Conservation (phyloP, 495 filamentous ascomycete species). For the Penicillium canescens region DNA sequence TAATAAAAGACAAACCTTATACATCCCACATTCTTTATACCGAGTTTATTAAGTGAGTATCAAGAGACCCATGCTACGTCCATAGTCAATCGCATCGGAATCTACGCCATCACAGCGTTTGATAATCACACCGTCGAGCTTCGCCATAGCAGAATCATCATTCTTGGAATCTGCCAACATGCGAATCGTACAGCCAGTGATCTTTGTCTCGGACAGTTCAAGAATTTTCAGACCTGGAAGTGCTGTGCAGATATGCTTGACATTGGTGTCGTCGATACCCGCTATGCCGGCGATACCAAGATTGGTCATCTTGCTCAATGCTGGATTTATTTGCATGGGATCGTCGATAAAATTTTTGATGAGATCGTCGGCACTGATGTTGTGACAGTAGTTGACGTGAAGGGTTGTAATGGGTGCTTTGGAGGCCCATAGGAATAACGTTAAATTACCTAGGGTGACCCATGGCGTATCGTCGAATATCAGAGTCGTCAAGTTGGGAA, state of each 20-base stretch:
- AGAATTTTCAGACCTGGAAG: constrained; percentile 31
- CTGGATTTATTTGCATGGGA: neutral
- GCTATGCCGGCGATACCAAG: constrained; percentile 29
- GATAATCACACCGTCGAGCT: constrained; percentile 27
- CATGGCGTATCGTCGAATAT: constrained; percentile 31
- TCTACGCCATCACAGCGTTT: constrained; percentile 36
- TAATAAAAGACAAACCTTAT: too few relatives aligned
- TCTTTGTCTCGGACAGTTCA: constrained; percentile 34
- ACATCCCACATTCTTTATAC: too few relatives aligned
- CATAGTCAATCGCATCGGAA: constrained; percentile 40
- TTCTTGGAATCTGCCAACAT: constrained; percentile 26
- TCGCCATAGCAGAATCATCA: constrained; percentile 3
- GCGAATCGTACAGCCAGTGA: constrained; percentile 39
- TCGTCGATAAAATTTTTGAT: constrained; percentile 5
- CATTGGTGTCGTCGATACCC: constrained; percentile 21
- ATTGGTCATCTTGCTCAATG: constrained; percentile 22
- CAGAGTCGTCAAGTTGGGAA: constrained; percentile 35
- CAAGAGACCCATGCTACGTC: constrained; percentile 31
- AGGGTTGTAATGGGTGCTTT: constrained; percentile 29
- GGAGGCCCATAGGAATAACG: constrained; percentile 16
- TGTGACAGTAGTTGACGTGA: constrained; percentile 30
- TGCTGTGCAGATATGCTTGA: constrained; percentile 11
- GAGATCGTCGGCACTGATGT: constrained; percentile 10
- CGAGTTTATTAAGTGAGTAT: constrained; percentile 18
- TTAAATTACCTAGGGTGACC: constrained; percentile 15